phyloP scores from a whole-genome alignment of 2,329 filamentous ascomycete genomes.

The Elsinoe fawcettii region DNA sequence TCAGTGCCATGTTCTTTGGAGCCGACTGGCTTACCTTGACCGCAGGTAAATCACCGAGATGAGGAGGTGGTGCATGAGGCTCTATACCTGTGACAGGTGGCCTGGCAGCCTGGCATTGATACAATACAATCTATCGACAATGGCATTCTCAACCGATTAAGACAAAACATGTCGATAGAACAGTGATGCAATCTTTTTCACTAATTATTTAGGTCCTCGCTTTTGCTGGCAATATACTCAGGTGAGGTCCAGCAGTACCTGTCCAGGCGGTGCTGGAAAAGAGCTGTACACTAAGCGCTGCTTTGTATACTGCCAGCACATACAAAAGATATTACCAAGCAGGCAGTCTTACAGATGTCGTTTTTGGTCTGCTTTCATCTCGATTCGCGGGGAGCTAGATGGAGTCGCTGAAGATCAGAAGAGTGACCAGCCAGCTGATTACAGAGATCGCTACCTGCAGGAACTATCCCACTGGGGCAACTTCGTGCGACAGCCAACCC shows the following conservation, averaged over 20 bases:
- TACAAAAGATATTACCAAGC: too few species aligned
- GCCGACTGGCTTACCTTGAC: not conserved
- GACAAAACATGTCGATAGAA: not conserved
- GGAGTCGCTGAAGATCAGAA: too few species aligned
- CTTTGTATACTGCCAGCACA: too few species aligned
- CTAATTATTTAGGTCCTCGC: not conserved
- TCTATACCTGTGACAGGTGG: not conserved
- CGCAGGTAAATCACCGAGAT: not conserved
- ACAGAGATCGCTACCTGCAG: too few species aligned
- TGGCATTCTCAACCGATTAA: not conserved
- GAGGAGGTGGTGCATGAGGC: not conserved
- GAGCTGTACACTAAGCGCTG: too few species aligned
- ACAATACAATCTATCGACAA: not conserved
- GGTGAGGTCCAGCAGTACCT: not conserved
- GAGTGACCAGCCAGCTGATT: too few species aligned
- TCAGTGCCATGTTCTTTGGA: not conserved
- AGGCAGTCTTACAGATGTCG: too few species aligned
- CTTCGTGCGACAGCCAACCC: too few species aligned
- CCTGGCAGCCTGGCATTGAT: not conserved
- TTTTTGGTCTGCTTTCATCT: too few species aligned
- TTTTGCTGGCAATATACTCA: not conserved
- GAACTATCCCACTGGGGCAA: too few species aligned
- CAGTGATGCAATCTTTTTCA: not conserved
- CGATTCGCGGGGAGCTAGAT: too few species aligned
- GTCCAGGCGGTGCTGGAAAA: too few species aligned